Percentiles rank a stretch among this genome's conserved stretches.
phyloP scores from a whole-genome alignment of 176 grass and related monocot species.

The Lolium rigidum region DNA sequence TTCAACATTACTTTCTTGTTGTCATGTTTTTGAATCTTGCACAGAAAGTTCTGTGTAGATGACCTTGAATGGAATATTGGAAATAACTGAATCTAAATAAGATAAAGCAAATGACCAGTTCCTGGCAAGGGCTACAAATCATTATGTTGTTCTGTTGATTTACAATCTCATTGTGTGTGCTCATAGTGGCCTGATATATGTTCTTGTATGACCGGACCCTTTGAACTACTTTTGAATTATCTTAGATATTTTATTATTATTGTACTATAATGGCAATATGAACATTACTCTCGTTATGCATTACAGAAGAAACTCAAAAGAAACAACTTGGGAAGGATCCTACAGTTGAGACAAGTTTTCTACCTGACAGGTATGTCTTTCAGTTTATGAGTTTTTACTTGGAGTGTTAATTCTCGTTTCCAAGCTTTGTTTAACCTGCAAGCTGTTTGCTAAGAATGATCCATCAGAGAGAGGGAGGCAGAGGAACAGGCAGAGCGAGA shows the following conservation, averaged over 20 bases:
- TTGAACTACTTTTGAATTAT: constrained; percentile 34
- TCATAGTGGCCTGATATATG: background rate
- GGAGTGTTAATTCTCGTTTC: constrained; percentile 31
- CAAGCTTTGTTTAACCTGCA: constrained; percentile 61
- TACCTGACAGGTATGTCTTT: constrained; percentile 88
- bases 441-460: constrained; percentile 92
- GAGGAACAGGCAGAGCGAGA: constrained; percentile 93
- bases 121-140: background rate
- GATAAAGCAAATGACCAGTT: background rate
- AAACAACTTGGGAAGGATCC: constrained; percentile 91
- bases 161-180: background rate
- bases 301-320: constrained; percentile 69
- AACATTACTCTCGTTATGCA: constrained; percentile 20
- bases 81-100: background rate
- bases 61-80: background rate
- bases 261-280: background rate
- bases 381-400: constrained; percentile 42
- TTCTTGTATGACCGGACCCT: background rate
- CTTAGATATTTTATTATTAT: background rate
- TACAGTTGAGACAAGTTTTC: constrained; percentile 93
- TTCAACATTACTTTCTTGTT: background rate
- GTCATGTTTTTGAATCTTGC: background rate
- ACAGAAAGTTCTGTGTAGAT: constrained; percentile 5
- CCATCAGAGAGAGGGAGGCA: constrained; percentile 93
- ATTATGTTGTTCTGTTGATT: constrained; percentile 23